These are phyloP conservation scores for Aspergillus neotritici DNA, from an alignment of 2,329 filamentous ascomycete genomes.

Conservation along the genomic window DNA sequence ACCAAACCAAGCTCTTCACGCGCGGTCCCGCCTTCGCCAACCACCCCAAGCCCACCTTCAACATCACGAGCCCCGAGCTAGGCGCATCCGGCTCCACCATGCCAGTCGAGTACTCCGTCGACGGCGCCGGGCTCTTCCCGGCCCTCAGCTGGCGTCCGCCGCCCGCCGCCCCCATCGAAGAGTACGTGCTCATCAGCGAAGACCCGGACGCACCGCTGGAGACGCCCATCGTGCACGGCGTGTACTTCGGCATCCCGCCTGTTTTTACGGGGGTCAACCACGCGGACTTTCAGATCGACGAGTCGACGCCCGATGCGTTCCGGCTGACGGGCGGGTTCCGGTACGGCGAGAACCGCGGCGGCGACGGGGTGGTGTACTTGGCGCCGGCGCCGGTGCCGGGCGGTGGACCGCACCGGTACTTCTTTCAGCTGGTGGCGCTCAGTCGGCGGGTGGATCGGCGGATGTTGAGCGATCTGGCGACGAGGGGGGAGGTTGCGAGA, in stretches of 20 bases:
- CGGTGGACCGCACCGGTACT: conserved; percentile 50
- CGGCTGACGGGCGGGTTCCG: conserved; percentile 41
- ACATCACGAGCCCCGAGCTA: not conserved
- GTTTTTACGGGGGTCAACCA: conserved; percentile 29
- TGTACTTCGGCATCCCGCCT: conserved; percentile 40
- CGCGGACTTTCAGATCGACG: conserved; percentile 35
- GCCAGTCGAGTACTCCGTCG: conserved; percentile 8
- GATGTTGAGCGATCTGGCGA: conserved; percentile 36
- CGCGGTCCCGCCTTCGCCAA: too few relatives aligned
- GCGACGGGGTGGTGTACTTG: conserved; percentile 41
- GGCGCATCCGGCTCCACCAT: conserved; percentile 11
- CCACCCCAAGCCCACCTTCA: too few relatives aligned
- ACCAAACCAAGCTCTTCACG: too few relatives aligned
- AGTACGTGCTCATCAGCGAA: conserved; percentile 46
- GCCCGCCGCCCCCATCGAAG: conserved; percentile 29
- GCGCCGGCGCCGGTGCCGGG: conserved; percentile 46
- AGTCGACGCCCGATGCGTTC: conserved; percentile 12
- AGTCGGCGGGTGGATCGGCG: conserved; percentile 38
- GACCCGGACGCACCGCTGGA: conserved; percentile 46
- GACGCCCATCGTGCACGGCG: conserved; percentile 43
- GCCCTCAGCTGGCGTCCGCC: conserved; percentile 39
- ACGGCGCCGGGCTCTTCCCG: conserved; percentile 35
- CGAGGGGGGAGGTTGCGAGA: conserved; percentile 40
- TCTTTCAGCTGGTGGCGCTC: conserved; percentile 48
- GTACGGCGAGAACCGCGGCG: conserved; percentile 41